Conservation (phyloP, 1,139 yeast genomes). For the Chernovozyma aurita region DNA sequence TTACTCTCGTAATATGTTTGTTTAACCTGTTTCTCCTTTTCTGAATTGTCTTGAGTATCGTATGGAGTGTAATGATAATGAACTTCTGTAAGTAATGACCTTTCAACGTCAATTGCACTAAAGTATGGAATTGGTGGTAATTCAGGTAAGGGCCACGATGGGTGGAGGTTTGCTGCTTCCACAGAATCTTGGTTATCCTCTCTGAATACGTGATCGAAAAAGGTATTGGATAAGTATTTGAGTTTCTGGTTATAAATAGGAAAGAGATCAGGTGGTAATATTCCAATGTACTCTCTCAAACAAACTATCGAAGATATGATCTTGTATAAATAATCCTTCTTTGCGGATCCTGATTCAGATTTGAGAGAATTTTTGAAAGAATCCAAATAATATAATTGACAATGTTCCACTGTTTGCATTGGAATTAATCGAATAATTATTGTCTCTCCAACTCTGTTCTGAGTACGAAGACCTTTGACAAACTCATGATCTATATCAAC, state of each 20-base stretch:
- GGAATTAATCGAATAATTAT: constrained; percentile 71
- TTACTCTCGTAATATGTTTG: constrained; percentile 56
- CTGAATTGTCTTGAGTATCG: constrained; percentile 34
- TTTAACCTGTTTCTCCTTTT: constrained; percentile 19
- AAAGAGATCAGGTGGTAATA: constrained; percentile 72
- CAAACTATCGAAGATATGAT: constrained; percentile 83
- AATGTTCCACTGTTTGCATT: constrained; percentile 79
- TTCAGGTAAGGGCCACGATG: constrained; percentile 78
- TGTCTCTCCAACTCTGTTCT: constrained; percentile 32
- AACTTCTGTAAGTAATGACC: constrained; percentile 74
- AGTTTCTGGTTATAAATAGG: constrained; percentile 71
- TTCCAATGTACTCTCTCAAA: constrained; percentile 78
- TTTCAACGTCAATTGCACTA: constrained; percentile 70
- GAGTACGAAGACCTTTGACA: constrained; percentile 26
- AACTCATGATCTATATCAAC: constrained; percentile 41
- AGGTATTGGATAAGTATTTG: constrained; percentile 51
- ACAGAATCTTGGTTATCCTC: constrained; percentile 16
- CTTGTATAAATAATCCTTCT: constrained; percentile 49
- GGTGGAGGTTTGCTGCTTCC: no score
- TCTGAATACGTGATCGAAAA: constrained; percentile 45
- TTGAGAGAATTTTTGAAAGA: constrained; percentile 11
- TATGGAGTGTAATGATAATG: constrained; percentile 56
- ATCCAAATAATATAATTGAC: constrained; percentile 33
- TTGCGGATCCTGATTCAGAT: constrained; percentile 21
- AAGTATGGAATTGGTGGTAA: constrained; percentile 60